Evolutionary conservation across 192 early-diverging fungal genomes (phyloP).

Genomic region (Obelidium mucronatum): DNA sequence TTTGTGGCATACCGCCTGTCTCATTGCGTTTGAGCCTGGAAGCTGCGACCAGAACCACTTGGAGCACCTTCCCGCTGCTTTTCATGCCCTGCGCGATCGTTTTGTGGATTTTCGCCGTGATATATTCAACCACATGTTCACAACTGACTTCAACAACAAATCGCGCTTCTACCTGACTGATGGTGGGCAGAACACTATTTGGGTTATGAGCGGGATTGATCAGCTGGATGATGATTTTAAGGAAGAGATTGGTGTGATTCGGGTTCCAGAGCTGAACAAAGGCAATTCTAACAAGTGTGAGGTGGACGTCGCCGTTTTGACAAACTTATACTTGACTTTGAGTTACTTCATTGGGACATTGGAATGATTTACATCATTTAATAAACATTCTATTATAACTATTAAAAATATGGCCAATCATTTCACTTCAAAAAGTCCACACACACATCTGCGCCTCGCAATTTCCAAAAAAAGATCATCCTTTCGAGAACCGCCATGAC

Average conservation of each 20-base stretch:
- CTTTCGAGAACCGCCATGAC: no score
- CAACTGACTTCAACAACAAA: background rate
- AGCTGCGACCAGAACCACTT: no score
- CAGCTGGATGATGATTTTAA: background rate
- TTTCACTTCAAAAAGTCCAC: no score
- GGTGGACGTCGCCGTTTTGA: slow-evolving; percentile 14
- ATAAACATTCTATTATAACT: no score
- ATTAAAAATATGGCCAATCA: no score
- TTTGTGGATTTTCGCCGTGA: slow-evolving; percentile 6
- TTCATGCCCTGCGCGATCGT: background rate
- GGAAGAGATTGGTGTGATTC: background rate
- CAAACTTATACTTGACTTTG: slow-evolving; percentile 17
- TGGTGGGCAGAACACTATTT: slow-evolving; percentile 14
- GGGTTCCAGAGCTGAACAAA: background rate
- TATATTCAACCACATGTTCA: slow-evolving; percentile 25
- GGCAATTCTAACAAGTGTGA: slow-evolving; percentile 17
- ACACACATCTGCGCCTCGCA: no score
- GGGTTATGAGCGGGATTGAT: slow-evolving; percentile 13
- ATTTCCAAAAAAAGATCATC: no score
- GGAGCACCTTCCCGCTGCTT: slow-evolving; percentile 1
- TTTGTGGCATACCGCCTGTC: no score
- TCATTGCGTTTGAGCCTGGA: no score
- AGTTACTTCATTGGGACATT: slow-evolving; percentile 8
- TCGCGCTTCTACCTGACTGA: slow-evolving; percentile 22
- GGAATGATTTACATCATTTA: background rate